Percentiles rank a stretch among this genome's conserved stretches.
Evolutionary conservation across 2,329 filamentous ascomycete species (phyloP).

Genomic region (Cladorrhinum sp.): DNA sequence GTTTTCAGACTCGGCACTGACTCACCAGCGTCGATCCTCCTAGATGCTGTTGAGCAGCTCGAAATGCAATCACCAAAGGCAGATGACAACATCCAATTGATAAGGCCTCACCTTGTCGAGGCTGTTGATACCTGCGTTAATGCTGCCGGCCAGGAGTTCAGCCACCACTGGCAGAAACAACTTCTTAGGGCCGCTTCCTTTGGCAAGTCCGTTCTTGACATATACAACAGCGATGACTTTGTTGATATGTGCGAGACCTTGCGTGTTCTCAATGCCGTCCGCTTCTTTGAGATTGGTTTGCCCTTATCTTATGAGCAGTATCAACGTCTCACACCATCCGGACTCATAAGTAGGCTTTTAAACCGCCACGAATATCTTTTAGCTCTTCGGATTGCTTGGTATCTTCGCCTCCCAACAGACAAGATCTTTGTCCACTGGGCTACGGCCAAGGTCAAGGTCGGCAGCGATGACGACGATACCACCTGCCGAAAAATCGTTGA

Average conservation of each 20-base stretch:
- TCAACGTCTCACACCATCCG: constrained; percentile 82
- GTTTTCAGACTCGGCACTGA: constrained; percentile 87
- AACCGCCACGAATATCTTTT: constrained; percentile 89
- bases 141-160: constrained; percentile 90
- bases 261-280: constrained; percentile 85
- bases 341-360: constrained; percentile 79
- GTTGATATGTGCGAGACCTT: constrained; percentile 97
- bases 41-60: constrained; percentile 88
- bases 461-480: constrained; percentile 80
- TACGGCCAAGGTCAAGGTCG: constrained; percentile 84
- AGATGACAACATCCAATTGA: constrained; percentile 95
- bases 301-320: constrained; percentile 94
- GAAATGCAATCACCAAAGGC: constrained; percentile 95
- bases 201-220: constrained; percentile 92
- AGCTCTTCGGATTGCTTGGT: constrained; percentile 82
- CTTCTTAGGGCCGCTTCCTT: constrained; percentile 95
- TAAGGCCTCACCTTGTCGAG: constrained; percentile 80
- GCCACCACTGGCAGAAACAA: constrained; percentile 88
- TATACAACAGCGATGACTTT: constrained; percentile 98
- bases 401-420: constrained; percentile 80
- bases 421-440: constrained; percentile 97
- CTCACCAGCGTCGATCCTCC: constrained; percentile 83
- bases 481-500: constrained; percentile 85
- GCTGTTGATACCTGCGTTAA: constrained; percentile 92
- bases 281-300: constrained; percentile 86